Percentiles rank a stretch among this genome's conserved stretches.
phyloP scores from a whole-genome alignment of 345 rosid species.

The Cardamine resedifolia region DNA sequence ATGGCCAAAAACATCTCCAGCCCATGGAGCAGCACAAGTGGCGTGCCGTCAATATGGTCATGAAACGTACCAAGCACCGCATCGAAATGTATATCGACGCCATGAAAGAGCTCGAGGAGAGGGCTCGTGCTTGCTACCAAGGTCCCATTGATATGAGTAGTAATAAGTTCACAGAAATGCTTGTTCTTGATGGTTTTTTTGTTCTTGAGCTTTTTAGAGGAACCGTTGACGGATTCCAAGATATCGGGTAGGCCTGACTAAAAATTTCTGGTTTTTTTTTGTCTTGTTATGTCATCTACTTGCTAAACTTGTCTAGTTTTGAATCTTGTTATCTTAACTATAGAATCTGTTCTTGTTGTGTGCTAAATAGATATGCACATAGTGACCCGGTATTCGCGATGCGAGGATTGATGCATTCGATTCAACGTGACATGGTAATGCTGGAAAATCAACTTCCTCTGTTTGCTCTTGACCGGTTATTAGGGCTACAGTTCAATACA shows the following conservation, averaged over 20 bases:
- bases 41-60: conserved; percentile 57
- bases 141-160: conserved; percentile 48
- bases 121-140: conserved; percentile 56
- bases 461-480: conserved; percentile 53
- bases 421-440: conserved; percentile 79
- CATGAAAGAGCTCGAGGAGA: conserved; percentile 55
- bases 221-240: conserved; percentile 50
- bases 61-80: conserved; percentile 47
- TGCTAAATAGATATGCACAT: conserved; percentile 39
- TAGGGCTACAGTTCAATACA: conserved; percentile 52
- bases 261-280: background rate
- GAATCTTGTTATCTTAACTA: background rate
- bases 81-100: conserved; percentile 53
- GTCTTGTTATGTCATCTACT: background rate
- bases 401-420: conserved; percentile 55
- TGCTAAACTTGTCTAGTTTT: no score
- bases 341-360: background rate
- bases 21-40: conserved; percentile 72
- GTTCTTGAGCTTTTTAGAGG: conserved; percentile 64
- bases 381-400: conserved; percentile 68
- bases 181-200: conserved; percentile 78
- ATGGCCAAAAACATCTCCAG: conserved; percentile 52
- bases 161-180: conserved; percentile 68
- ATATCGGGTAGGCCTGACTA: conserved; percentile 38
- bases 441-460: conserved; percentile 74